Base-by-base conservation (phyloP, 208 protist species). In the Blastocrithidia nonstop region DNA sequence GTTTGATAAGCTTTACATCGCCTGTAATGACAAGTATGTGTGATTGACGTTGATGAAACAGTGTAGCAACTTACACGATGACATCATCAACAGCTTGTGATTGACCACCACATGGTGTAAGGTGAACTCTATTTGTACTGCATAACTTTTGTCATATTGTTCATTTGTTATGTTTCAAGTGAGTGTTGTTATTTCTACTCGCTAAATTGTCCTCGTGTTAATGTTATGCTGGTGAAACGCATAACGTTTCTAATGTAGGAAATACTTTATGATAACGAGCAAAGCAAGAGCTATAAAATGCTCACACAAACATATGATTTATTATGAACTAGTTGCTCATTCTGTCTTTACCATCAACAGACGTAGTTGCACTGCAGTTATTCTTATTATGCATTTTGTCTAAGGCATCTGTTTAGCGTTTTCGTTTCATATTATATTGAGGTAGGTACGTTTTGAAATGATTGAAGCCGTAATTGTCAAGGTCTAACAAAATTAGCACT, bases 401-500 rank as follows among this genome's bases (percentile, higher is more conserved):
- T 35, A 35, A 16, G 13, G 13, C 29, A 35, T 13, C 13, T 35
- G 29, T 35, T 13, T 35, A 16, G 13, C 29, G 13, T 15, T 35
- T 35, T 15, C 29, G 29, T 35, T 15, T 15, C 15, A 13, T 13
- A 13, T 22, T 42, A 8, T 22, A 22, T 8, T 42, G 8, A 17
- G 19, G 19, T 42, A 42, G 45, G 8, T 71, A 67, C 1, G 71
- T 73, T 53, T 83, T 83, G 57, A 92, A 85, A 27, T 92, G 82
- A 45, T 84, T 83, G 45, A 84, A 92, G 25, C 82, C 82, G 48
- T 75, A 92, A 54, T 92, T 92, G 29, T 92, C 82, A 35, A 92
- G 53, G 39, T 92, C 82, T n/a, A 92, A 45, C 13, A 92, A 53
- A 6, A 92, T 60, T 1, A 92, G 57, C 6, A 88, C 54, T 5